These are phyloP conservation scores for Rhytidhysteron rufulum DNA, from an alignment of 2,329 filamentous ascomycete genomes.

Conservation along the genomic window DNA sequence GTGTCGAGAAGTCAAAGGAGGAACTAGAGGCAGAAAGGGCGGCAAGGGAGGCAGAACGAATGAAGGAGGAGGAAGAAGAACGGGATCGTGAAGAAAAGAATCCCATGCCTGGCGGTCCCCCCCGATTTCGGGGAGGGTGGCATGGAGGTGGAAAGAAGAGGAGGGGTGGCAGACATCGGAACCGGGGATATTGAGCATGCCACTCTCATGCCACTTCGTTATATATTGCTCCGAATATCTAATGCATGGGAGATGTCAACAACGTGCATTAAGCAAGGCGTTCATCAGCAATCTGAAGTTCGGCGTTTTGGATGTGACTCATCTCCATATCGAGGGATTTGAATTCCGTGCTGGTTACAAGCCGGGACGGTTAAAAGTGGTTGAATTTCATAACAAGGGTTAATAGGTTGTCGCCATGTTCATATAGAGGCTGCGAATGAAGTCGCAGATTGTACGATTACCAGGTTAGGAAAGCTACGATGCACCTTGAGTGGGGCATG, in stretches of 20 bases:
- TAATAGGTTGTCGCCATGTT: too few relatives aligned
- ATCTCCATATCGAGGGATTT: neutral
- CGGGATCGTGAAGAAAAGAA: slow-evolving; percentile 34
- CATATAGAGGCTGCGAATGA: too few relatives aligned
- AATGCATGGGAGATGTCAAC: neutral
- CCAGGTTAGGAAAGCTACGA: too few relatives aligned
- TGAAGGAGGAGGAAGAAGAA: slow-evolving; percentile 38
- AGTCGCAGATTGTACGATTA: too few relatives aligned
- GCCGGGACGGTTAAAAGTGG: neutral
- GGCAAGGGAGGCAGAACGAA: slow-evolving; percentile 47
- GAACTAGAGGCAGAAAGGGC: slow-evolving; percentile 59
- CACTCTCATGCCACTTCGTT: neutral
- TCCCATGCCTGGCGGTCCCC: slow-evolving; percentile 23
- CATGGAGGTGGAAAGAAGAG: slow-evolving; percentile 27
- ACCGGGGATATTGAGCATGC: neutral
- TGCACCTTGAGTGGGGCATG: too few relatives aligned
- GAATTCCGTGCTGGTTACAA: neutral
- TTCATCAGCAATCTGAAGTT: neutral
- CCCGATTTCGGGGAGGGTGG: slow-evolving; percentile 31
- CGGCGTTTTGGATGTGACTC: neutral
- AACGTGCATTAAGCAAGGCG: slow-evolving; percentile 1
- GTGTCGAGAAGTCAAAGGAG: slow-evolving; percentile 68
- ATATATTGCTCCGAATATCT: neutral
- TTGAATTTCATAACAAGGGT: too few relatives aligned
- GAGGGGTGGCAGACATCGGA: slow-evolving; percentile 18